Percentiles rank a stretch among this genome's conserved stretches.
These are phyloP conservation scores for Trametes punicea DNA, from an alignment of 768 basidiomycete species.

Conservation along the genomic window DNA sequence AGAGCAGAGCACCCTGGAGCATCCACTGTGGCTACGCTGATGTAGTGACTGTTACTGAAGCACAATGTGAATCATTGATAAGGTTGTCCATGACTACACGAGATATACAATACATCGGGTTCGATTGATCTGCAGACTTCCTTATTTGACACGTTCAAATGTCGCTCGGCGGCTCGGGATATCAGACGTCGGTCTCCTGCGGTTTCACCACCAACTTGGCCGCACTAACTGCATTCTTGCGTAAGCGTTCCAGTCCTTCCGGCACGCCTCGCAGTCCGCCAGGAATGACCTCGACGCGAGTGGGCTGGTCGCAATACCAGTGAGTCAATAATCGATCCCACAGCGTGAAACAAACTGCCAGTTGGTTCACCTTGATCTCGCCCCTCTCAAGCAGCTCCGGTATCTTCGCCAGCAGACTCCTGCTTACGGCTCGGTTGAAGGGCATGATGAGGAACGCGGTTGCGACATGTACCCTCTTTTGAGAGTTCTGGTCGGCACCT, in stretches of 20 bases:
- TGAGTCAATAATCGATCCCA: not conserved
- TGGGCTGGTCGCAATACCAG: constrained; percentile 20
- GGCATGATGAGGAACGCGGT: constrained; percentile 3
- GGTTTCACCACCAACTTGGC: constrained; percentile 27
- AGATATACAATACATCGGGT: no score
- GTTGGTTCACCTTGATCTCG: constrained; percentile 12
- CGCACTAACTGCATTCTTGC: constrained; percentile 24
- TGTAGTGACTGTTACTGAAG: no score
- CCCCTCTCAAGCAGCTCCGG: constrained; percentile 15
- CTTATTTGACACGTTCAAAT: no score
- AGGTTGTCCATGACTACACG: no score
- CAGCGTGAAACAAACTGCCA: not conserved
- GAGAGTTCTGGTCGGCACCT: not conserved
- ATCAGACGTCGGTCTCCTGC: constrained; percentile 20
- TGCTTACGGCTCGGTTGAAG: not conserved
- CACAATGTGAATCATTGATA: no score
- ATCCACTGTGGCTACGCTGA: no score
- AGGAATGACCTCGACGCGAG: constrained; percentile 25
- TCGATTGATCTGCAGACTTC: no score
- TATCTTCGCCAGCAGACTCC: constrained; percentile 13
- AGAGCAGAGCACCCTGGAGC: no score
- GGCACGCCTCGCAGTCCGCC: constrained; percentile 24
- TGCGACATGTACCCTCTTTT: constrained; percentile 5
- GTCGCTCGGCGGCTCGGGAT: not conserved
- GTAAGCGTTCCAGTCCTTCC: constrained; percentile 21